These are phyloP conservation scores for Phytophthora tubulina DNA, from an alignment of 352 stramenopile genomes.

Conservation along the genomic window DNA sequence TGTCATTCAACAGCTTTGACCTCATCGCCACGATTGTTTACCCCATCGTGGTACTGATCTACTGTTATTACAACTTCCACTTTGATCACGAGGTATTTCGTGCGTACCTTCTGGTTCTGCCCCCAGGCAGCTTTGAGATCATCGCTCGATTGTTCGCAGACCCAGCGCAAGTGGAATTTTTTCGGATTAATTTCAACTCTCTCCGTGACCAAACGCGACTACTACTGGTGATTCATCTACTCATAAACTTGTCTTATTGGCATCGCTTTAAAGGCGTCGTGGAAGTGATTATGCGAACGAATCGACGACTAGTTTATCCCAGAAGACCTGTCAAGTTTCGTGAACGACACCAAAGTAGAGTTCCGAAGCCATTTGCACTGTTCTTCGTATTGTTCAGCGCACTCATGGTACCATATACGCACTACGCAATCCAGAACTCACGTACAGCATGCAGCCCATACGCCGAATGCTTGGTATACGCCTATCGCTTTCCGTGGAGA, in stretches of 20 bases:
- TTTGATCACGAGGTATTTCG: conserved; percentile 42
- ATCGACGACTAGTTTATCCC: conserved; percentile 39
- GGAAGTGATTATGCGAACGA: conserved; percentile 23
- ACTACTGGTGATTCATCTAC: conserved; percentile 37
- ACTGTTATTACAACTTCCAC: conserved; percentile 45
- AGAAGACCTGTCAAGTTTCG: conserved; percentile 32
- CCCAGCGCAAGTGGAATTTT: conserved; percentile 44
- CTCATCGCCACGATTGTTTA: conserved; percentile 45
- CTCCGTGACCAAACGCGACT: conserved; percentile 36
- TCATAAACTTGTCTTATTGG: conserved; percentile 43
- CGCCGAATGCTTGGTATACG: conserved; percentile 34
- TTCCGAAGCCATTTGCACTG: conserved; percentile 37
- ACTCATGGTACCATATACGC: conserved; percentile 23
- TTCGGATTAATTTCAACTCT: conserved; percentile 43
- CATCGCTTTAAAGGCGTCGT: conserved; percentile 33
- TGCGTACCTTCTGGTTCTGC: conserved; percentile 29
- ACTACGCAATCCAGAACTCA: conserved; percentile 35
- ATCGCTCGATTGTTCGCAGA: conserved; percentile 44
- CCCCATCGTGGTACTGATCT: conserved; percentile 43
- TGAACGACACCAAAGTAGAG: conserved; percentile 6
- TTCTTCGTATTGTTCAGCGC: conserved; percentile 26
- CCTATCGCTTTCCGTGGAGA: conserved; percentile 35
- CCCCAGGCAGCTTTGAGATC: conserved; percentile 43
- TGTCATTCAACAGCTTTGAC: conserved; percentile 39
- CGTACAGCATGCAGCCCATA: conserved; percentile 13